Conservation (phyloP, 805 yeast species). For the Wickerhamiella hasegawae region DNA sequence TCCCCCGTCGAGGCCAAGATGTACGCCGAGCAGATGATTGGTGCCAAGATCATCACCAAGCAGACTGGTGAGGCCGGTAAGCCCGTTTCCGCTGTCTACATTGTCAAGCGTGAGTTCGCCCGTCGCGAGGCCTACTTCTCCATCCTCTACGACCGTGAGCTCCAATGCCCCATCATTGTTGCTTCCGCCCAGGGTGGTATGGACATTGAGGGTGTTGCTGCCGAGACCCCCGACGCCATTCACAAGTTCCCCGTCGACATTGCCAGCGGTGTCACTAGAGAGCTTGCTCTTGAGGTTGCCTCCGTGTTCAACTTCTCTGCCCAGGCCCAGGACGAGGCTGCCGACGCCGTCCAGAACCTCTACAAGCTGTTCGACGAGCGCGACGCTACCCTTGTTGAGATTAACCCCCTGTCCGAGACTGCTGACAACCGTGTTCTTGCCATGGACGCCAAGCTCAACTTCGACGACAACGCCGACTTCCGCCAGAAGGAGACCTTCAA, state of each 20-base stretch:
- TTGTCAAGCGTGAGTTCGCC: conserved; percentile 89
- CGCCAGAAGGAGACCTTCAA: conserved; percentile 88
- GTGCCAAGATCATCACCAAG: conserved; percentile 88
- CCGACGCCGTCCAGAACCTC: conserved; percentile 68
- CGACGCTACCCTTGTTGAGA: conserved; percentile 97
- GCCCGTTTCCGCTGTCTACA: conserved; percentile 88
- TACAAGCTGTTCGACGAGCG: conserved; percentile 79
- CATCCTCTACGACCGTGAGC: conserved; percentile 83
- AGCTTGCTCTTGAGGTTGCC: conserved; percentile 62
- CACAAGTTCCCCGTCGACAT: conserved; percentile 71
- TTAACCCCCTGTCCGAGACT: conserved; percentile 94
- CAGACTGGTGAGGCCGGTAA: conserved; percentile 97
- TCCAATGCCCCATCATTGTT: conserved; percentile 81
- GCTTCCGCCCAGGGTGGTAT: conserved; percentile 98
- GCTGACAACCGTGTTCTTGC: conserved; percentile 80
- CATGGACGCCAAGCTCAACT: conserved; percentile 98
- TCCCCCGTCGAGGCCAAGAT: conserved; percentile 76
- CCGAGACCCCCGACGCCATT: conserved; percentile 78
- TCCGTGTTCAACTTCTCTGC: conserved; percentile 64
- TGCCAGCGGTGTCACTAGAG: conserved; percentile 64
- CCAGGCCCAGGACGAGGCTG: conserved; percentile 71
- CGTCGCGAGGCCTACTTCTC: conserved; percentile 92
- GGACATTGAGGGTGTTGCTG: conserved; percentile 99
- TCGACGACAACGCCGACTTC: conserved; percentile 91
- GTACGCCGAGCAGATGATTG: conserved; percentile 76